phyloP scores from a whole-genome alignment of 2,329 filamentous ascomycete species.

The Dactylellina parvicollis region DNA sequence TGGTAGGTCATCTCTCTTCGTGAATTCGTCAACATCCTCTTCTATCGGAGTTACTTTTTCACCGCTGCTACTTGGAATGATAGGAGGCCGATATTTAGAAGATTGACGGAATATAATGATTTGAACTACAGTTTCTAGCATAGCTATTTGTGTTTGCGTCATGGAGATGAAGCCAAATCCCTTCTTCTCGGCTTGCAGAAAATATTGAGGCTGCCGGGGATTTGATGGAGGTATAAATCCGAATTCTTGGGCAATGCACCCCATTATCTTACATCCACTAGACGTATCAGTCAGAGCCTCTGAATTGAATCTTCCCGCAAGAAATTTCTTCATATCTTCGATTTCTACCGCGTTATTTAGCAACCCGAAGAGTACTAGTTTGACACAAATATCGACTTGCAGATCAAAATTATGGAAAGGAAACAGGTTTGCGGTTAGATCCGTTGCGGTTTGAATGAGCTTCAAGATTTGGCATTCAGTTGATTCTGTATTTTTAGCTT shows the following conservation, averaged over 20 bases:
- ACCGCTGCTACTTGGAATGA: background rate
- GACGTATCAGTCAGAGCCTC: background rate
- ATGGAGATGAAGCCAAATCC: background rate
- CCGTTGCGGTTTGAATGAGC: background rate
- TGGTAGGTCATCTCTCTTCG: background rate
- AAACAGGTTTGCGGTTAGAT: slow-evolving; percentile 17
- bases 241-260: slow-evolving; percentile 2
- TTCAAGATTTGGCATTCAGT: background rate
- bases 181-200: background rate
- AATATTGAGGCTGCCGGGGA: background rate
- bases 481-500: background rate
- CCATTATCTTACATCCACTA: background rate
- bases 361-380: slow-evolving; percentile 11
- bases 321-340: slow-evolving; percentile 3
- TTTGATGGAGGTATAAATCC: background rate
- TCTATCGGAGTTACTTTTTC: background rate
- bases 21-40: background rate
- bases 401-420: slow-evolving; percentile 32
- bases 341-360: background rate
- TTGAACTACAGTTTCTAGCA: slow-evolving; percentile 3
- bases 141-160: background rate
- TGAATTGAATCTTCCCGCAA: background rate
- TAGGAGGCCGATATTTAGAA: background rate
- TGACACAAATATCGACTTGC: slow-evolving; percentile 26
- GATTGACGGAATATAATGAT: background rate